These are phyloP conservation scores for Phoma sp. DNA, from an alignment of 2,329 filamentous ascomycete genomes.

Conservation along the genomic window DNA sequence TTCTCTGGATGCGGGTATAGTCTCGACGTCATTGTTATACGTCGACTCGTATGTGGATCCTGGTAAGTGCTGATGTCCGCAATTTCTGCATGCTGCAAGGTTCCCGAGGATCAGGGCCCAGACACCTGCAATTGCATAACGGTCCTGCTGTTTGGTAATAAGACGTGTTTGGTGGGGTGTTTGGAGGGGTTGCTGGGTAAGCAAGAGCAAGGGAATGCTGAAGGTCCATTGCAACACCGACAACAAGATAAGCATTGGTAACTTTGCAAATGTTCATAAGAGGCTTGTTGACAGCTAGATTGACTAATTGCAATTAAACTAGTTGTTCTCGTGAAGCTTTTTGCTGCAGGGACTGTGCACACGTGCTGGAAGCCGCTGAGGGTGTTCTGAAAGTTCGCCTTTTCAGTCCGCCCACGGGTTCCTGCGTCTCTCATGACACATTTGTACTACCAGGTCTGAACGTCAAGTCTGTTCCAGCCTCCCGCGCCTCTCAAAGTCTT, in stretches of 20 bases:
- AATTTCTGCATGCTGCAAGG: slow-evolving; percentile 10
- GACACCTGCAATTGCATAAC: slow-evolving; percentile 1
- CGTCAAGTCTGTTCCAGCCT: slow-evolving; percentile 1
- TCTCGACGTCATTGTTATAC: slow-evolving; percentile 43
- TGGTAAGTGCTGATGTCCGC: slow-evolving; percentile 15
- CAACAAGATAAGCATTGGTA: not conserved
- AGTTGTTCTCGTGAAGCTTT: not conserved
- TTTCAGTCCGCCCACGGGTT: slow-evolving; percentile 1
- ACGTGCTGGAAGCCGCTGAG: slow-evolving; percentile 9
- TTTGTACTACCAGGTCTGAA: slow-evolving; percentile 3
- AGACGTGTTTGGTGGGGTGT: slow-evolving; percentile 16
- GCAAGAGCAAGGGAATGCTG: not conserved
- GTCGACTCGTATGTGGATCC: slow-evolving; percentile 18
- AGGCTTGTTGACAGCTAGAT: not conserved
- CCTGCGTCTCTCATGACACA: slow-evolving; percentile 14
- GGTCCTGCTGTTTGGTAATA: slow-evolving; percentile 12
- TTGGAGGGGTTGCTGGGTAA: slow-evolving; percentile 10
- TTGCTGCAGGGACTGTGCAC: not conserved
- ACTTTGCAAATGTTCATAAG: not conserved
- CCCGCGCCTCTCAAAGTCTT: not conserved
- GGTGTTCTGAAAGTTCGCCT: slow-evolving; percentile 8
- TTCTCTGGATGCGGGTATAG: slow-evolving; percentile 22
- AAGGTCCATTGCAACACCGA: not conserved
- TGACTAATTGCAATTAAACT: not conserved
- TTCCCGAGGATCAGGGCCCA: slow-evolving; percentile 1